Evolutionary conservation across 164 flowering plant species (phyloP).

Genomic region (Magnolia officinalis): DNA sequence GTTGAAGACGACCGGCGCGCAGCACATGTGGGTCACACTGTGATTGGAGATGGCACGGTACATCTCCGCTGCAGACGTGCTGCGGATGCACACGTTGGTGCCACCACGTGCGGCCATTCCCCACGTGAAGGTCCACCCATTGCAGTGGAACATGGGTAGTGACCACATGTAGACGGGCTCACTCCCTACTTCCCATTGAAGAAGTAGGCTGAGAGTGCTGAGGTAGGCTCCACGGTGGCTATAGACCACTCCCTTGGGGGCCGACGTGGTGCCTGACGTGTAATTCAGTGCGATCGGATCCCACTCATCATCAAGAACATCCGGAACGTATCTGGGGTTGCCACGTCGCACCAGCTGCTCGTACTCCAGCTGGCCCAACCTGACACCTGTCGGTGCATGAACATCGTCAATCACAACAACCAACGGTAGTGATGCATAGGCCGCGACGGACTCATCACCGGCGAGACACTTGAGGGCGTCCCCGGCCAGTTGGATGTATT

Average conservation of each 20-base stretch:
- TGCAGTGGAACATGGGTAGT: constrained; percentile 95
- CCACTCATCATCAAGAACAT: constrained; percentile 54
- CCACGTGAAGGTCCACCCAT: constrained; percentile 97
- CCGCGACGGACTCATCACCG: not conserved
- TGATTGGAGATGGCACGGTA: constrained; percentile 50
- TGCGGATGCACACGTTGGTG: constrained; percentile 81
- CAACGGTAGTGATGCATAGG: constrained; percentile 27
- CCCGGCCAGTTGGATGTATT: constrained; percentile 32
- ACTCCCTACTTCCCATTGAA: constrained; percentile 69
- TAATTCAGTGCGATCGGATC: constrained; percentile 74
- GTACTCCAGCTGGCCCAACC: constrained; percentile 58
- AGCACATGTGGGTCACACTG: constrained; percentile 83
- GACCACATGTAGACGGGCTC: constrained; percentile 84
- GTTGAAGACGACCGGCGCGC: constrained; percentile 76
- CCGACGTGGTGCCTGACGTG: constrained; percentile 89
- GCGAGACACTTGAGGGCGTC: constrained; percentile 43
- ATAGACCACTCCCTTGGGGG: constrained; percentile 84
- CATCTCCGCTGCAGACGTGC: constrained; percentile 52
- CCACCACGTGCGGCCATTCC: constrained; percentile 91
- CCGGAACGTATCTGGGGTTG: constrained; percentile 22
- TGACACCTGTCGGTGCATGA: not conserved
- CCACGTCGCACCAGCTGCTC: constrained; percentile 51
- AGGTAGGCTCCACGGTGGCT: constrained; percentile 82
- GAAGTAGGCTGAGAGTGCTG: constrained; percentile 57
- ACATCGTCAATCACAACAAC: constrained; percentile 55